Evolutionary conservation across 2,329 filamentous ascomycete genomes (phyloP), one percentile per base, ranked within the genome.

Genomic region (Chalara sp.): DNA sequence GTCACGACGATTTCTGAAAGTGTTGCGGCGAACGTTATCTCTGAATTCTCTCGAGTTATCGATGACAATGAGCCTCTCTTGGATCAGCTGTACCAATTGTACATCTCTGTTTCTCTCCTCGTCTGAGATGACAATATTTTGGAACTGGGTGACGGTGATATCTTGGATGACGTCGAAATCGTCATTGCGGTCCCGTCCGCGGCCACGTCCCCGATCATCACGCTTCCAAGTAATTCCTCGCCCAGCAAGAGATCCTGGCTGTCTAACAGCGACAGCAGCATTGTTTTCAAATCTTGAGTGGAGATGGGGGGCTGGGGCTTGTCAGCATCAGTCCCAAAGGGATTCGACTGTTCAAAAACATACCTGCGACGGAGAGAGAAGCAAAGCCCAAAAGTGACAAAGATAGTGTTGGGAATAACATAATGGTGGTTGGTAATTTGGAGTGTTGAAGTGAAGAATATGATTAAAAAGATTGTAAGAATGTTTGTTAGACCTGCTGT

Each of bases 11-110:
- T 57, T 59, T 29, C 50, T 57, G 53, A 59, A 61, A 13, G 63
- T 61, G 41, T 65, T 65, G 46, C 50, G 59, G 30, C 62, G 61
- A 47, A 64, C 57, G 39, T 64, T 63, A 37, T 64, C 62, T 29
- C 54, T 52, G 10, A 55, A 58, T 44, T 37, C 37, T 32, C 49
- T 49, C 30, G 40, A 54, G 37, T 46, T 44, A 49, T 56, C 49
- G 28, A 56, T 48, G 13, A 54, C 40, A 10, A 49, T 41, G 32
- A 58, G 37, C 37, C 50, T 44, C 33, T 56, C 43, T 44, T 53
- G 37, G 33, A 58, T 50, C 33, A 54, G 28, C 44, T 53, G 42
- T 6, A 49, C 53, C 7, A 57, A 51, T 29, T 60, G 53, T 8
- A 62, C 46, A 45, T 63, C 53, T 13, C 53, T 47, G 32, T 40